A percentile compares a stretch with the other conserved stretches of the same genome.
These are phyloP conservation scores for Tothia fuscella DNA, from an alignment of 2,329 filamentous ascomycete genomes.

Conservation along the genomic window DNA sequence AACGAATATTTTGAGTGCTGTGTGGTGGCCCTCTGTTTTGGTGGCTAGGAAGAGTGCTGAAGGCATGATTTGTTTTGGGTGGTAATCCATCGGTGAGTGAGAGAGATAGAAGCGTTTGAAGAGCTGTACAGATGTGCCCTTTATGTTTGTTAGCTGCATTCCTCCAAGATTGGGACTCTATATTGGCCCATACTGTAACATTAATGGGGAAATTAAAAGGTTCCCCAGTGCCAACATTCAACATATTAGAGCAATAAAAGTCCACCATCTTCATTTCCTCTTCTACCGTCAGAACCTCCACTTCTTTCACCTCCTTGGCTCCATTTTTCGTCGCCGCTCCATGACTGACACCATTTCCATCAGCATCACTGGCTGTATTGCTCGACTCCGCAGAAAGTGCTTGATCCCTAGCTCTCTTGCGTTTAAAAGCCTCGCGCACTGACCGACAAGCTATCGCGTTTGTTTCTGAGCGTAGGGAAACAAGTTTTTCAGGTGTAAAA, in stretches of 20 bases:
- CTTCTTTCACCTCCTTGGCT: constrained; percentile 36
- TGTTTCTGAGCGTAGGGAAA: constrained; percentile 61
- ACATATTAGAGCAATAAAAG: constrained; percentile 57
- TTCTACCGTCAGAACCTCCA: constrained; percentile 70
- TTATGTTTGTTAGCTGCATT: constrained; percentile 12
- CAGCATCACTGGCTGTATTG: constrained; percentile 7
- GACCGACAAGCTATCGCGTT: constrained; percentile 67
- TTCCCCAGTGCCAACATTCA: constrained; percentile 27
- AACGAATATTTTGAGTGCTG: constrained; percentile 53
- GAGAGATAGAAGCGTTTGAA: constrained; percentile 90
- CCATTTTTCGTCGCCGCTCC: constrained; percentile 16
- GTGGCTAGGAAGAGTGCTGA: constrained; percentile 86
- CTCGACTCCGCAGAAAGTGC: background rate
- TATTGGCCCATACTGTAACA: background rate
- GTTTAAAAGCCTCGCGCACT: constrained; percentile 44
- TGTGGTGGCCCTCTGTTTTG: constrained; percentile 81
- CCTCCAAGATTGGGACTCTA: background rate
- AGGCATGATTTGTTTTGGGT: constrained; percentile 77
- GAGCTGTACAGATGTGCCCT: constrained; percentile 77
- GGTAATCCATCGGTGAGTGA: constrained; percentile 94
- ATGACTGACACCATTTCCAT: constrained; percentile 15
- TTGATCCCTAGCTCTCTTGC: constrained; percentile 15
- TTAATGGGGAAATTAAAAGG: constrained; percentile 30
- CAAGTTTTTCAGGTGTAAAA: constrained; percentile 63
- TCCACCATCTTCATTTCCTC: constrained; percentile 76